These are phyloP conservation scores for Rhizoclosmatium sp. DNA, from an alignment of 192 early-diverging fungal species.

Conservation along the genomic window DNA sequence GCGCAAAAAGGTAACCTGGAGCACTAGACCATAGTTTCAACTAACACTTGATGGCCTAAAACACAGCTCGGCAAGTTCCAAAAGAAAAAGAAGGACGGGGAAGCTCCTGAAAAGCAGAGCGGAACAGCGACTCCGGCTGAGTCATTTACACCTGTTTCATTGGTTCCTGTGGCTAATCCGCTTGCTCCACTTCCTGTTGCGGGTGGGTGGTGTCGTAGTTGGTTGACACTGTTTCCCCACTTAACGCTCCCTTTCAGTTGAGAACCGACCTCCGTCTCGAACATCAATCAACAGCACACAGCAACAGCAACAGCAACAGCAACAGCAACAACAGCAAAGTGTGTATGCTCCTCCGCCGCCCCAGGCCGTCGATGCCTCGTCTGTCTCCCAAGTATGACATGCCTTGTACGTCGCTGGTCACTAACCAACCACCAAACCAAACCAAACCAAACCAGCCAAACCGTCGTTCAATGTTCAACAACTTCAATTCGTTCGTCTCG, in stretches of 20 bases:
- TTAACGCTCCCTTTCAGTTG: background rate
- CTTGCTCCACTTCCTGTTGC: background rate
- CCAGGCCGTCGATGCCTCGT: background rate
- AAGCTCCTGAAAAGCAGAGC: background rate
- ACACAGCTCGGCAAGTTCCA: slow-evolving; percentile 40
- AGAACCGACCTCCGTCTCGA: background rate
- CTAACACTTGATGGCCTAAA: background rate
- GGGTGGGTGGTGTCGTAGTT: background rate
- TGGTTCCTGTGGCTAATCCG: background rate
- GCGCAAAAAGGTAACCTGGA: slow-evolving; percentile 25
- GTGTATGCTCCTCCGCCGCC: background rate
- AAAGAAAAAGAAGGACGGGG: slow-evolving; percentile 13
- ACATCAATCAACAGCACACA: background rate
- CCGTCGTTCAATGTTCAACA: slow-evolving; percentile 23
- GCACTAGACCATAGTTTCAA: background rate
- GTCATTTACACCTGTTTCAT: background rate
- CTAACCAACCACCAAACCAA: background rate
- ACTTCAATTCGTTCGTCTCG: slow-evolving; percentile 21
- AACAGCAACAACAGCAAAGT: too few relatives aligned
- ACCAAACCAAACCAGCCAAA: background rate
- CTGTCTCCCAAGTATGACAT: background rate
- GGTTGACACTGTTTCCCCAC: background rate
- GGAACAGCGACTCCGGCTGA: background rate
- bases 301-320: background rate
- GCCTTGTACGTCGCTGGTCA: background rate